A percentile compares a stretch with the other conserved stretches of the same genome.
Evolutionary conservation across 768 basidiomycete genomes (phyloP).

Genomic region (Obba rivulosa): DNA sequence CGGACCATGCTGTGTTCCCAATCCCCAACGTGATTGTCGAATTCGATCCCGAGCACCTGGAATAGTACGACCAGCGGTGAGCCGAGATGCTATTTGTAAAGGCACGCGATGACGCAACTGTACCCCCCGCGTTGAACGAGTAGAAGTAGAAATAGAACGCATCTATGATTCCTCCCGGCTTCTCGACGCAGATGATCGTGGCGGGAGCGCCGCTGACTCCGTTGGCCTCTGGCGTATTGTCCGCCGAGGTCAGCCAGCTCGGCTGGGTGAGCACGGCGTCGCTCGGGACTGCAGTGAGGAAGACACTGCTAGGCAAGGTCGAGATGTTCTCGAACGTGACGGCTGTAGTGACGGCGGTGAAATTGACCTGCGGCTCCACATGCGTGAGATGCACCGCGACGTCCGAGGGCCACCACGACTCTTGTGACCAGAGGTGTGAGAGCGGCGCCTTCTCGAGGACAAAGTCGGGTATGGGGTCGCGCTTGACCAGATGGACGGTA

Average conservation of each 20-base stretch:
- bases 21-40: conserved; percentile 29
- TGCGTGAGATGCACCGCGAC: conserved; percentile 18
- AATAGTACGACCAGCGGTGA: too few relatives aligned
- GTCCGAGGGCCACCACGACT: conserved; percentile 21
- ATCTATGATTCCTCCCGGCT: conserved; percentile 23
- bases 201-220: conserved; percentile 22
- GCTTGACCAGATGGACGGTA: conserved; percentile 4
- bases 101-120: background rate
- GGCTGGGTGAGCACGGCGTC: conserved; percentile 16
- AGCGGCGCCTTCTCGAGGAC: conserved; percentile 22
- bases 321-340: conserved; percentile 18
- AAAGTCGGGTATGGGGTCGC: conserved; percentile 17
- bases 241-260: conserved; percentile 13
- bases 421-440: conserved; percentile 19
- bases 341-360: conserved; percentile 6
- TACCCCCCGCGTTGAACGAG: conserved; percentile 21
- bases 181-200: conserved; percentile 26
- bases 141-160: conserved; percentile 31
- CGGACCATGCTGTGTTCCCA: conserved; percentile 32
- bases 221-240: conserved; percentile 18
- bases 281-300: conserved; percentile 13
- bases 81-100: too few relatives aligned
- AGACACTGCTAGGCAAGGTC: conserved; percentile 8
- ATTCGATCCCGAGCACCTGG: conserved; percentile 19
- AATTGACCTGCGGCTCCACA: conserved; percentile 16